Base-by-base conservation (phyloP, 257 asterid genomes). In the Striga asiatica region DNA sequence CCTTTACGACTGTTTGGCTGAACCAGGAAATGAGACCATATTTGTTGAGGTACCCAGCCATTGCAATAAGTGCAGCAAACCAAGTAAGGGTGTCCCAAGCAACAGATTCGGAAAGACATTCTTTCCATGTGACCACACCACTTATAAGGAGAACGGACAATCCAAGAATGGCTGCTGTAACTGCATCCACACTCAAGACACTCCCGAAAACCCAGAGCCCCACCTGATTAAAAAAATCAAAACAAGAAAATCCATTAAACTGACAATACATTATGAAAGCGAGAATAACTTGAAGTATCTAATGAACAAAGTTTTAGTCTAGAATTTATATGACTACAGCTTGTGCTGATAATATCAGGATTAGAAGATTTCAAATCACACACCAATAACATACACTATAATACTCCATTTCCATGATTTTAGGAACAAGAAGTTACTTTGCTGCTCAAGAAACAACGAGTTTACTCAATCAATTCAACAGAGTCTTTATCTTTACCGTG, bases 31-130 rank as follows among this genome's bases (percentile, higher is more conserved):
- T 91, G 57, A 87, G 97, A 35, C 98, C 98, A 54, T 87, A 84
- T 82, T 91, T 87, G 81, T 87, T 91, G 8, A 91, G 84, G 69
- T 91, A 84, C 4, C 97, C 97, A 55, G 98, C 98, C 98, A 91
- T 91, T 25, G 98, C 98, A 76, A 91, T 87, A 28, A 91, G 97
- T 10, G 98, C 98, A 49, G 97, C 98, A 70, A 91, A 87, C 98
- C 98, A 91, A 8, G 98, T 91, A 37, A 91, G 94, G 17, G 98
- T 91, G 58, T 91, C 98, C 98, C 98, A 91, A n/a, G 98, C 98
- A 69, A 91, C 98, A 22, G 98, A 69, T 74, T 91, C 98, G 50
- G 94, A 87, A 50, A 91, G 71, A 75, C 98, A 91, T 74, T 91
- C 98, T 68, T 91, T 91, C 97, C 98, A 91, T 4, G 96, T 82